Percentiles rank a stretch among this genome's conserved stretches.
phyloP scores from a whole-genome alignment of 164 flowering plant species.

The Chimonanthus salicifolius region DNA sequence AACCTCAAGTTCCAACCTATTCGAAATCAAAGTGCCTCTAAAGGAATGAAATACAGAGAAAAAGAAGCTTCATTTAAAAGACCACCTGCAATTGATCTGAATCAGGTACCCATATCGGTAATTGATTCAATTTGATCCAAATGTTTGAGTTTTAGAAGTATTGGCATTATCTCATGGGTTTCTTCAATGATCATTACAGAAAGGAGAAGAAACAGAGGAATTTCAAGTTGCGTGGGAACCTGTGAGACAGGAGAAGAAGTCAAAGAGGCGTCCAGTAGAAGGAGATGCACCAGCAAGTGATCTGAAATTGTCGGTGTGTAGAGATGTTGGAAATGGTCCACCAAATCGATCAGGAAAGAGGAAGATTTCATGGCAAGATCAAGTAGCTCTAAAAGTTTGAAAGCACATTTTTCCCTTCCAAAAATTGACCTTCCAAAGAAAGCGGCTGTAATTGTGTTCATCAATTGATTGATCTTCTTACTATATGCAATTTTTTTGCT shows the following conservation, averaged over 20 bases:
- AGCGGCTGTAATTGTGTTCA: background rate
- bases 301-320: constrained; percentile 42
- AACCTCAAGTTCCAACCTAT: constrained; percentile 10
- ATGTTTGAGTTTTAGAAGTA: too few relatives aligned
- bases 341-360: constrained; percentile 48
- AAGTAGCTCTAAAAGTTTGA: constrained; percentile 74
- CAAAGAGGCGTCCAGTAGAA: constrained; percentile 25
- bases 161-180: too few relatives aligned
- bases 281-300: constrained; percentile 43
- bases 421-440: background rate
- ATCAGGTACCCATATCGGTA: constrained; percentile 36
- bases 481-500: background rate
- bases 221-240: constrained; percentile 18
- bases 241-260: constrained; percentile 26
- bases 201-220: constrained; percentile 40
- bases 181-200: constrained; percentile 24
- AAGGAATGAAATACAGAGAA: constrained; percentile 7
- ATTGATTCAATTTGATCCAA: background rate
- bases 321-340: constrained; percentile 44
- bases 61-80: constrained; percentile 15
- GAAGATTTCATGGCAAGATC: constrained; percentile 93
- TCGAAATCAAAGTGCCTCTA: background rate
- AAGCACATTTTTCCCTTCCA: background rate
- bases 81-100: constrained; percentile 49
- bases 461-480: background rate